A percentile compares a stretch with the other conserved stretches of the same genome.
phyloP scores from a whole-genome alignment of 2,329 filamentous ascomycete genomes.

The Fusarium subtropicale region DNA sequence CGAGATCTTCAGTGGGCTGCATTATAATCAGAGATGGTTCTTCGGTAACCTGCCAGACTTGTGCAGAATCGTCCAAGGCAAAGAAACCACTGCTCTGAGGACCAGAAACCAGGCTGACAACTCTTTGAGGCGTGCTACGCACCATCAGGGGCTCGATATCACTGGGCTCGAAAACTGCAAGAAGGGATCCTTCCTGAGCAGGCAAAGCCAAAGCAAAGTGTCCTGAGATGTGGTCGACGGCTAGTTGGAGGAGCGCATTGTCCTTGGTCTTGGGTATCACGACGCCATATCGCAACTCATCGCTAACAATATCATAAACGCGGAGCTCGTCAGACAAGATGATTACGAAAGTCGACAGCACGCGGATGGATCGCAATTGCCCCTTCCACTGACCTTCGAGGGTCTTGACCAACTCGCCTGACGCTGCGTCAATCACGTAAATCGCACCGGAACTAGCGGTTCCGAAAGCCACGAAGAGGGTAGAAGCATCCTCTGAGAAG shows the following conservation, averaged over 20 bases:
- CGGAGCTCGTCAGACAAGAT: conserved; percentile 78
- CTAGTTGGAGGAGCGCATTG: conserved; percentile 70
- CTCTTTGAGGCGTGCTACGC: conserved; percentile 65
- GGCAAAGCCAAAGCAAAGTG: conserved; percentile 73
- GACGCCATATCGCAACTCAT: conserved; percentile 76
- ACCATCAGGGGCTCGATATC: conserved; percentile 69
- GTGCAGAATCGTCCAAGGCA: conserved; percentile 78
- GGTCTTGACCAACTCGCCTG: conserved; percentile 73
- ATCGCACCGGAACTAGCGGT: conserved; percentile 69
- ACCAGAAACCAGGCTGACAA: conserved; percentile 75
- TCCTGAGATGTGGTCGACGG: conserved; percentile 74
- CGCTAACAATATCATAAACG: conserved; percentile 86
- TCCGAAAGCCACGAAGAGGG: conserved; percentile 76
- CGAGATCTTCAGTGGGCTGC: conserved; percentile 66
- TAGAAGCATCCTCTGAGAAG: conserved; percentile 87
- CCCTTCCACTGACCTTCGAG: conserved; percentile 76
- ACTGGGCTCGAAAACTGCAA: conserved; percentile 76
- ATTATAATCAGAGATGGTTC: conserved; percentile 66
- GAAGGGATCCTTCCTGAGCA: conserved; percentile 60
- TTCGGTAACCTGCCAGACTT: conserved; percentile 73
- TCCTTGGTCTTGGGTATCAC: conserved; percentile 61
- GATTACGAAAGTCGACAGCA: conserved; percentile 80
- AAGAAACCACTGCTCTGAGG: conserved; percentile 77
- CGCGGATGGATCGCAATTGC: conserved; percentile 73
- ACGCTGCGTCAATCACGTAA: conserved; percentile 80